Evolutionary conservation across 768 basidiomycete species (phyloP).

Genomic region (Serendipita sp.): DNA sequence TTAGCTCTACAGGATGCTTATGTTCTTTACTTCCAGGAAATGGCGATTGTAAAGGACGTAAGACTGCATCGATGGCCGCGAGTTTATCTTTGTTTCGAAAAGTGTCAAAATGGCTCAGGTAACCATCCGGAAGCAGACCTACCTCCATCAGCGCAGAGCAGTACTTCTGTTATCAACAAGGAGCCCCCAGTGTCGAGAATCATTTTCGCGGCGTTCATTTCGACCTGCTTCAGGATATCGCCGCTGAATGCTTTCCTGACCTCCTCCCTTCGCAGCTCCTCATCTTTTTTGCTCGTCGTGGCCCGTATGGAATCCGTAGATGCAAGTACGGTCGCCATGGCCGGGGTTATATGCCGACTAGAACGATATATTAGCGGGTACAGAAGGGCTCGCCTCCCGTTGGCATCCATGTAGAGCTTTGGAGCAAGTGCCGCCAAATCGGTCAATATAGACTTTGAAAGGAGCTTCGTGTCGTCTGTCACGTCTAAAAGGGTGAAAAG

Average conservation of each 20-base stretch:
- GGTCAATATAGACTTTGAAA: constrained; percentile 59
- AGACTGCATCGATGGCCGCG: constrained; percentile 41
- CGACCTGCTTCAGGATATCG: constrained; percentile 54
- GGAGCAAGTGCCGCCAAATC: constrained; percentile 46
- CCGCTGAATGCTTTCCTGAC: constrained; percentile 58
- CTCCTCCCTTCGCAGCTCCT: constrained; percentile 45
- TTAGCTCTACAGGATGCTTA: constrained; percentile 59
- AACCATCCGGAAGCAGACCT: constrained; percentile 16
- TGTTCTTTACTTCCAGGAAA: constrained; percentile 38
- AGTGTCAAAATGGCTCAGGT: neutral
- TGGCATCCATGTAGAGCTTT: constrained; percentile 41
- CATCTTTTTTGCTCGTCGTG: constrained; percentile 70
- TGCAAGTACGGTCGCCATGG: constrained; percentile 51
- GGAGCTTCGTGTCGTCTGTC: constrained; percentile 85
- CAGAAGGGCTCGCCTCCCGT: constrained; percentile 67
- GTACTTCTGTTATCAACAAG: constrained; percentile 60
- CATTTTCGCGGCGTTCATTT: constrained; percentile 38
- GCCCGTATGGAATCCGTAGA: constrained; percentile 55
- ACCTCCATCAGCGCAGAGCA: constrained; percentile 82
- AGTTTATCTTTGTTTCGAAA: neutral
- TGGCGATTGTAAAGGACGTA: constrained; percentile 36
- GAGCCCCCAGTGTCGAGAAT: constrained; percentile 67
- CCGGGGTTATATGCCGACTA: constrained; percentile 76
- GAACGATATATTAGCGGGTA: constrained; percentile 73
- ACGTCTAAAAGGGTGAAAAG: constrained; percentile 82